Percentiles rank a stretch among this genome's conserved stretches.
Conservation (phyloP, 176 grass and related monocot genomes). For the Lolium perenne region DNA sequence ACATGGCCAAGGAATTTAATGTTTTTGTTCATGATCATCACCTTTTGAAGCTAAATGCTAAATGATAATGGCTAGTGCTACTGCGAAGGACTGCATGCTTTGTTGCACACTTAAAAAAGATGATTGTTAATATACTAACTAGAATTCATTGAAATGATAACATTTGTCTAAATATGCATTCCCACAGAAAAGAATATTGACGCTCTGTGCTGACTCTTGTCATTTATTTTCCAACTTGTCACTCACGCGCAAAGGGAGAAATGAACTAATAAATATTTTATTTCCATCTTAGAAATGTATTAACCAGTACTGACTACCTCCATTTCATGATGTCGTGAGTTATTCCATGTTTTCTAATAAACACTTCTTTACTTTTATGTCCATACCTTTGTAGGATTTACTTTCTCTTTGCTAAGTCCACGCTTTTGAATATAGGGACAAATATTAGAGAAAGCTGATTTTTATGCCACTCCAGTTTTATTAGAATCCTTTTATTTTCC, state of each 20-base stretch:
- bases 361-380: background rate
- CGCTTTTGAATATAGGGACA: conserved; percentile 7
- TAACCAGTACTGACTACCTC: background rate
- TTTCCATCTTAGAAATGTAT: background rate
- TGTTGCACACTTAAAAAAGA: background rate
- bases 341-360: background rate
- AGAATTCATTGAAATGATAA: background rate
- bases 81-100: background rate
- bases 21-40: background rate
- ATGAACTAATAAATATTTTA: conserved; percentile 23
- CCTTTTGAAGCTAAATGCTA: conserved; percentile 41
- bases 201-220: background rate
- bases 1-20: background rate
- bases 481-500: background rate
- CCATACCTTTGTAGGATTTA: background rate
- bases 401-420: background rate
- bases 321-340: background rate
- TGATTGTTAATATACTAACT: background rate
- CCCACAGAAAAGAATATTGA: background rate
- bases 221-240: conserved; percentile 19
- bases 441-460: background rate
- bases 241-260: no score
- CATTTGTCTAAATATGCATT: background rate
- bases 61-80: background rate
- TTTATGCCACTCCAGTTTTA: background rate